These are phyloP conservation scores for Botryotinia globosa DNA, from an alignment of 2,329 filamentous ascomycete species.

Conservation along the genomic window DNA sequence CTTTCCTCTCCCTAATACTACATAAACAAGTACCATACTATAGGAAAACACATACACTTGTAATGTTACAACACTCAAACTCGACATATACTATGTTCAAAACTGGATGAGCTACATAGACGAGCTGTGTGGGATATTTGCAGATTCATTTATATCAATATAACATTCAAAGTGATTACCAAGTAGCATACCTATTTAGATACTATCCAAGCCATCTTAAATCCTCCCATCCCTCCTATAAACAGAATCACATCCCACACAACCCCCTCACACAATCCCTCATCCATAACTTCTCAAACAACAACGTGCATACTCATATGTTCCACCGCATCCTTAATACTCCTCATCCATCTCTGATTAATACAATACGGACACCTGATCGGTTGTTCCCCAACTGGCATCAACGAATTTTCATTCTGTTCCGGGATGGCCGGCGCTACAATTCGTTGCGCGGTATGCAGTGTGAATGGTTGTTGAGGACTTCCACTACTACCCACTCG, in stretches of 20 bases:
- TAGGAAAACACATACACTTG: not conserved
- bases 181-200: not conserved
- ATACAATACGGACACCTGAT: constrained; percentile 38
- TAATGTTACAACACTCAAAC: not conserved
- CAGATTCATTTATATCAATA: not conserved
- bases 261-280: too few species aligned
- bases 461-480: constrained; percentile 28
- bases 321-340: constrained; percentile 38
- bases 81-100: not conserved
- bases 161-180: not conserved
- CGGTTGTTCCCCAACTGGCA: constrained; percentile 32
- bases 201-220: not conserved
- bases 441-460: constrained; percentile 34
- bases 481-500: not conserved
- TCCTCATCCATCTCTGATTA: constrained; percentile 37
- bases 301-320: constrained; percentile 40
- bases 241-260: not conserved
- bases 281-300: constrained; percentile 23
- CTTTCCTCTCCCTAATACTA: not conserved
- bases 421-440: constrained; percentile 32
- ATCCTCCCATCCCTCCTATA: not conserved
- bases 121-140: not conserved
- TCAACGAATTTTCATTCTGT: constrained; percentile 27
- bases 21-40: not conserved
- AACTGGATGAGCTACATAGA: too few species aligned